Evolutionary conservation across 2,329 filamentous ascomycete genomes (phyloP).

Genomic region (Mariannaea elegans): DNA sequence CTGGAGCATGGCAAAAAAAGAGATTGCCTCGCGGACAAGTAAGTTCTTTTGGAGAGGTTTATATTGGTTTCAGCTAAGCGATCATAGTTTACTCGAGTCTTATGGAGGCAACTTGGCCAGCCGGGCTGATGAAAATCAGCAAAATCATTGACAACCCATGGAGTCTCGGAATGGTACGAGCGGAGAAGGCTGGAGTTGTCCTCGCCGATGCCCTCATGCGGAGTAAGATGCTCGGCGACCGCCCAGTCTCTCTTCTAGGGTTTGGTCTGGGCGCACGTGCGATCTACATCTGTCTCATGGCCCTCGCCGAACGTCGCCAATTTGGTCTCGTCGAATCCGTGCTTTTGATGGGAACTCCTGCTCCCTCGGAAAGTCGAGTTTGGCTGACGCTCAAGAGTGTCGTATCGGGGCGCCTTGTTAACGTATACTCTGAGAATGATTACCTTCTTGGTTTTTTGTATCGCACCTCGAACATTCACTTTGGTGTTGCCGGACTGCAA

Average conservation of each 20-base stretch:
- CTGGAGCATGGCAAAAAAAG: constrained; percentile 74
- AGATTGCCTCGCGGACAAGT: constrained; percentile 58
- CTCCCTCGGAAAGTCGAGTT: constrained; percentile 73
- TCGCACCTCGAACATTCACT: constrained; percentile 81
- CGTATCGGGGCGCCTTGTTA: constrained; percentile 85
- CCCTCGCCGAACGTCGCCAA: constrained; percentile 79
- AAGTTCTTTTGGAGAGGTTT: constrained; percentile 36
- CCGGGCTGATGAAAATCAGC: constrained; percentile 71
- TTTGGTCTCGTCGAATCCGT: constrained; percentile 90
- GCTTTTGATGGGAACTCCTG: constrained; percentile 84
- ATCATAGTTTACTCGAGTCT: constrained; percentile 62
- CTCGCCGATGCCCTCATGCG: constrained; percentile 85
- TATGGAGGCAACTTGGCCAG: constrained; percentile 69
- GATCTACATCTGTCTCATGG: constrained; percentile 85
- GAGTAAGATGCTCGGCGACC: constrained; percentile 79
- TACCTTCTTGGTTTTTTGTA: constrained; percentile 90
- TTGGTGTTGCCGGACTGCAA: constrained; percentile 86
- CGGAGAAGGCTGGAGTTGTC: constrained; percentile 75
- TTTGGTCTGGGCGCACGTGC: constrained; percentile 84
- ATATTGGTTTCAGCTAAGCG: not conserved
- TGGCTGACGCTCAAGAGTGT: constrained; percentile 84
- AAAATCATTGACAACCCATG: constrained; percentile 85
- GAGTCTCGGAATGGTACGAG: constrained; percentile 76
- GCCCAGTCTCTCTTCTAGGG: constrained; percentile 81
- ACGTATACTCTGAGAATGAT: constrained; percentile 88